Percentiles rank a stretch among this genome's conserved stretches.
Evolutionary conservation across 2,329 filamentous ascomycete species (phyloP).

Genomic region (Colletotrichum noveboracense): DNA sequence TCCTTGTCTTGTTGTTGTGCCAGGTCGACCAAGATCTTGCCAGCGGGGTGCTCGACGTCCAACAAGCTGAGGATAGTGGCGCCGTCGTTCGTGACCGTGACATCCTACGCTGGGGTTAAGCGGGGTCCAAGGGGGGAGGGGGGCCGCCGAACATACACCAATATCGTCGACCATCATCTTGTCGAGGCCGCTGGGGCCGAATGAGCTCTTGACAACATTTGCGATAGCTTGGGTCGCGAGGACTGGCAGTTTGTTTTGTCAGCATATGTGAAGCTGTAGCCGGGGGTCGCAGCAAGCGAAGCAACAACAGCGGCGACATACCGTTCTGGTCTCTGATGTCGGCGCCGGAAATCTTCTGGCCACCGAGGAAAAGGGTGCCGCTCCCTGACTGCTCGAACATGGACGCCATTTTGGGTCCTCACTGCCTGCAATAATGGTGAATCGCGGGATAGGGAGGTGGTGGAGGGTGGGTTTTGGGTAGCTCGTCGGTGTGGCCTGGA

Average conservation of each 20-base stretch:
- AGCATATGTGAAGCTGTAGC: constrained; percentile 26
- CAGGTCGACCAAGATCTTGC: constrained; percentile 97
- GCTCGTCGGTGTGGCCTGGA: constrained; percentile 21
- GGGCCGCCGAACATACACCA: constrained; percentile 64
- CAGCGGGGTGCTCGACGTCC: constrained; percentile 96
- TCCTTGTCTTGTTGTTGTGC: constrained; percentile 99
- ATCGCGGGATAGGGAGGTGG: constrained; percentile 15
- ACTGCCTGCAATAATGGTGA: constrained; percentile 7
- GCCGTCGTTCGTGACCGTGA: constrained; percentile 98
- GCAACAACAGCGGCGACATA: constrained; percentile 40
- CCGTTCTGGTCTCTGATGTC: constrained; percentile 98
- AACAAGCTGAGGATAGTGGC: constrained; percentile 94
- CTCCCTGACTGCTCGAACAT: constrained; percentile 96
- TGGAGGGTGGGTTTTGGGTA: constrained; percentile 2
- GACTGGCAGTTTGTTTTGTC: constrained; percentile 57
- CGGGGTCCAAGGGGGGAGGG: constrained; percentile 22
- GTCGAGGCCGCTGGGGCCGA: constrained; percentile 94
- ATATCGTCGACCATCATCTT: constrained; percentile 99
- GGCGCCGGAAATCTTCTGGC: constrained; percentile 94
- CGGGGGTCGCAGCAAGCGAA: not conserved
- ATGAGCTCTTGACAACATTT: constrained; percentile 99
- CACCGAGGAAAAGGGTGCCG: constrained; percentile 95
- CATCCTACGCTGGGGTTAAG: constrained; percentile 65
- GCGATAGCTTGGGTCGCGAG: constrained; percentile 95
- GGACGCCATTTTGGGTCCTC: constrained; percentile 72